Conservation (phyloP, 495 filamentous ascomycete species). For the Staphylotrichum longicolle region DNA sequence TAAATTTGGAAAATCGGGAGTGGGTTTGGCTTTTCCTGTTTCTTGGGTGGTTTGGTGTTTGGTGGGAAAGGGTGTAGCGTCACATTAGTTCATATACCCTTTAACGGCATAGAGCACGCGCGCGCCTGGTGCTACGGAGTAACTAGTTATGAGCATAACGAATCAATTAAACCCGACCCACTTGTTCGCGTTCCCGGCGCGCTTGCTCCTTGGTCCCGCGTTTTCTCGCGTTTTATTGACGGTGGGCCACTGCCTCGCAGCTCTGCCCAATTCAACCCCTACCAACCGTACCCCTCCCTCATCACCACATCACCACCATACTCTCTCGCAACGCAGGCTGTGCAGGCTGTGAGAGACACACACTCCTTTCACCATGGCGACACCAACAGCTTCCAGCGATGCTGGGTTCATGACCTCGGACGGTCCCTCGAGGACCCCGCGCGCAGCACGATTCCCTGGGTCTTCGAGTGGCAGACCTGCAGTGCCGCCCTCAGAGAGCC, state of each 20-base stretch:
- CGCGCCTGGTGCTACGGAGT: too few species aligned
- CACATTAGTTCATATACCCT: constrained; percentile 16
- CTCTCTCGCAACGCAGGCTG: constrained; percentile 4
- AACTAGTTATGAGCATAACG: constrained; percentile 18
- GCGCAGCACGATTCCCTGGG: constrained; percentile 36
- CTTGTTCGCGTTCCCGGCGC: constrained; percentile 23
- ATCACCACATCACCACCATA: constrained; percentile 12
- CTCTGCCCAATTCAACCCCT: constrained; percentile 5
- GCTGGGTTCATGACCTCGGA: constrained; percentile 46
- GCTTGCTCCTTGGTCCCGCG: constrained; percentile 26
- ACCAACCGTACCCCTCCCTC: constrained; percentile 4
- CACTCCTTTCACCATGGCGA: constrained; percentile 25
- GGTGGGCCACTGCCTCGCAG: background rate
- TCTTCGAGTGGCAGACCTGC: constrained; percentile 60
- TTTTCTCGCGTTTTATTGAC: constrained; percentile 40
- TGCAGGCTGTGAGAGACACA: constrained; percentile 5
- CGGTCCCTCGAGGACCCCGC: constrained; percentile 40
- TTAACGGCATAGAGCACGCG: background rate
- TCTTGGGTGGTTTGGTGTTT: background rate
- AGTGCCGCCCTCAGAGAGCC: constrained; percentile 64
- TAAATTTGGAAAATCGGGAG: constrained; percentile 37
- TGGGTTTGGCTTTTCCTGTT: background rate
- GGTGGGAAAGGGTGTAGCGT: background rate
- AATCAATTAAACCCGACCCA: constrained; percentile 26
- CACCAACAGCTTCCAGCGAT: constrained; percentile 45